Conservation (phyloP, 2,329 filamentous ascomycete species). For the Trichoderma sp. region DNA sequence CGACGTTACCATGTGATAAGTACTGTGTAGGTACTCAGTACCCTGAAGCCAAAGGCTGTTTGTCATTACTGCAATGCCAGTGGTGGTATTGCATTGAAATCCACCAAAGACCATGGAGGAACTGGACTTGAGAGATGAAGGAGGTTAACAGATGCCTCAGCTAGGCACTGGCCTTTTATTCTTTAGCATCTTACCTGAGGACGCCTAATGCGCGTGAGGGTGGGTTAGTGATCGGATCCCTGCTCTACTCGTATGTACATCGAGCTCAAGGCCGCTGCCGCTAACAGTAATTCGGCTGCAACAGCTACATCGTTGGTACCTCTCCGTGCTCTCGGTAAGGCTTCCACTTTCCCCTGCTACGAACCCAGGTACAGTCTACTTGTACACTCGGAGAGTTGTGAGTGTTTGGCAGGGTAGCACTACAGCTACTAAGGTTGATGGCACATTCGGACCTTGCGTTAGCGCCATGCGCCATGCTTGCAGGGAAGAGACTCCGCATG, state of each 20-base stretch:
- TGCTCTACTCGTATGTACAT: not conserved
- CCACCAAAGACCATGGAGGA: not conserved
- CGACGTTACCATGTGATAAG: not conserved
- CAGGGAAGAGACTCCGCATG: not conserved
- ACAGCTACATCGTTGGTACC: not conserved
- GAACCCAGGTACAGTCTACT: not conserved
- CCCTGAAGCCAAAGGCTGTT: not conserved
- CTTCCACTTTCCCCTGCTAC: not conserved
- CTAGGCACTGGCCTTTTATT: not conserved
- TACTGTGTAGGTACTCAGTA: not conserved
- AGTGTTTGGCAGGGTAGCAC: not conserved
- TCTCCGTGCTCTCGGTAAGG: not conserved
- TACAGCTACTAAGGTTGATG: not conserved
- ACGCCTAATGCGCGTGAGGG: not conserved
- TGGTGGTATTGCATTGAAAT: not conserved
- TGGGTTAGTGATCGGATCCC: not conserved
- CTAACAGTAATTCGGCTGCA: not conserved
- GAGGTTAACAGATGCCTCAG: not conserved
- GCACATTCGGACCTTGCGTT: constrained; percentile 18
- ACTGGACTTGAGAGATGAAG: not conserved
- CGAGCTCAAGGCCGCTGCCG: not conserved
- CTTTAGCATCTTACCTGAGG: not conserved
- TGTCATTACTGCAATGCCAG: not conserved
- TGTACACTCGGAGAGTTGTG: not conserved
- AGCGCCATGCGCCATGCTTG: constrained; percentile 8